Evolutionary conservation across 2,329 filamentous ascomycete species (phyloP).

Genomic region (Pyrenochaeta sp.): DNA sequence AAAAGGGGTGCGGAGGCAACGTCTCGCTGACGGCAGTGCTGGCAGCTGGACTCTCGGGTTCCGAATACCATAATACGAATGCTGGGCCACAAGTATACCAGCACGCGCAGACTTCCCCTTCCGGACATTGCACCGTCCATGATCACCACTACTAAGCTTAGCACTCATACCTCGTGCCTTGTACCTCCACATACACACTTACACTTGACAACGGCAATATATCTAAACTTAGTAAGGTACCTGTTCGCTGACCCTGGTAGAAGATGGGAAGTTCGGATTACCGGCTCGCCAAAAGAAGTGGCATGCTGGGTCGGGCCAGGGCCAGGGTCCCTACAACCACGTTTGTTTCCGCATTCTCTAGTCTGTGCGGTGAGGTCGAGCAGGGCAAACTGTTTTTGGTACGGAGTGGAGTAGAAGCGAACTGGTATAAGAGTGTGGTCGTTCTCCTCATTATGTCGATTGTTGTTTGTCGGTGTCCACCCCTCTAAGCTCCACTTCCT

Average conservation of each 20-base stretch:
- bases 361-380: not conserved
- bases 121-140: not conserved
- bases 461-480: not conserved
- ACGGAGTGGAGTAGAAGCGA: not conserved
- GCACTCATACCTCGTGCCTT: not conserved
- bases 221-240: conserved; percentile 11
- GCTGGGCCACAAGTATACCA: not conserved
- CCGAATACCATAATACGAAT: not conserved
- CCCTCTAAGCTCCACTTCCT: not conserved
- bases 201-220: conserved; percentile 5
- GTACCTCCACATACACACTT: not conserved
- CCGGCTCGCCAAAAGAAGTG: too few relatives aligned
- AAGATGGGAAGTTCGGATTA: not conserved
- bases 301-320: not conserved
- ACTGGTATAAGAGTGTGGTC: not conserved
- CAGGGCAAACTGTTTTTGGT: not conserved
- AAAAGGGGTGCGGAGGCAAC: too few relatives aligned
- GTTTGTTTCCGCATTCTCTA: not conserved
- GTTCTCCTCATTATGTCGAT: not conserved
- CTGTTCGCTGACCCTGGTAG: not conserved
- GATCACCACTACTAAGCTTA: not conserved
- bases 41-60: not conserved
- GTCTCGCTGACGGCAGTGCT: too few relatives aligned
- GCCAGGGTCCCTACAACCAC: not conserved
- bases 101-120: not conserved